These are phyloP conservation scores for Salix viminalis DNA, from an alignment of 345 rosid genomes.

Conservation along the genomic window DNA sequence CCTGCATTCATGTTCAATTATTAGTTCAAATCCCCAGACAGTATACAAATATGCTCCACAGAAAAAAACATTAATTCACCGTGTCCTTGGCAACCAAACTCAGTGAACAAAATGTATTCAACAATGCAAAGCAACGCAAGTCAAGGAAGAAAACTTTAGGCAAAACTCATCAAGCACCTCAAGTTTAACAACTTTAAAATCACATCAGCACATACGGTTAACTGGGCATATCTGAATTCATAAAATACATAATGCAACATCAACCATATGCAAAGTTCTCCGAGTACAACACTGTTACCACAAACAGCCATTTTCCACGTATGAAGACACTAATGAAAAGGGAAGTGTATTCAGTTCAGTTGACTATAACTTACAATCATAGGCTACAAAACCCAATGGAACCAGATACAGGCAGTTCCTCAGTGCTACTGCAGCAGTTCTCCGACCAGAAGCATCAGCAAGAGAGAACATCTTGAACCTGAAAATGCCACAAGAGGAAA, in stretches of 20 bases:
- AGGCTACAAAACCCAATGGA: slow-evolving; percentile 78
- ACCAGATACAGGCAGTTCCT: slow-evolving; percentile 88
- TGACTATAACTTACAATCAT: slow-evolving; percentile 62
- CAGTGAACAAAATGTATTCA: not conserved
- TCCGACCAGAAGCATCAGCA: slow-evolving; percentile 74
- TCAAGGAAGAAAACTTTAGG: not conserved
- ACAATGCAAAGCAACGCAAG: not conserved
- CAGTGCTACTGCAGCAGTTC: slow-evolving; percentile 70
- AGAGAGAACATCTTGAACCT: slow-evolving; percentile 92
- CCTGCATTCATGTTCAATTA: slow-evolving; percentile 35
- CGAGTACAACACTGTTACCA: not conserved
- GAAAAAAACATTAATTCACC: not conserved
- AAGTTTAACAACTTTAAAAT: not conserved
- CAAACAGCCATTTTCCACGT: too few relatives aligned
- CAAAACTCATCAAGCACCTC: not conserved
- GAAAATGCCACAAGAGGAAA: slow-evolving; percentile 11
- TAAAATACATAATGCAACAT: not conserved
- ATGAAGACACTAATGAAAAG: not conserved
- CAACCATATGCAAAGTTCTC: not conserved
- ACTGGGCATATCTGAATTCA: not conserved
- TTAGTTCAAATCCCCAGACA: not conserved
- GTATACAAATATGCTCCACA: not conserved
- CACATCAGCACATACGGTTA: not conserved
- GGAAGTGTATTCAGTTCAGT: not conserved
- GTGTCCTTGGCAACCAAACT: not conserved